Percentiles rank a stretch among this genome's conserved stretches.
Evolutionary conservation across 2,329 filamentous ascomycete species (phyloP).

Genomic region (Trichophyton rubrum): DNA sequence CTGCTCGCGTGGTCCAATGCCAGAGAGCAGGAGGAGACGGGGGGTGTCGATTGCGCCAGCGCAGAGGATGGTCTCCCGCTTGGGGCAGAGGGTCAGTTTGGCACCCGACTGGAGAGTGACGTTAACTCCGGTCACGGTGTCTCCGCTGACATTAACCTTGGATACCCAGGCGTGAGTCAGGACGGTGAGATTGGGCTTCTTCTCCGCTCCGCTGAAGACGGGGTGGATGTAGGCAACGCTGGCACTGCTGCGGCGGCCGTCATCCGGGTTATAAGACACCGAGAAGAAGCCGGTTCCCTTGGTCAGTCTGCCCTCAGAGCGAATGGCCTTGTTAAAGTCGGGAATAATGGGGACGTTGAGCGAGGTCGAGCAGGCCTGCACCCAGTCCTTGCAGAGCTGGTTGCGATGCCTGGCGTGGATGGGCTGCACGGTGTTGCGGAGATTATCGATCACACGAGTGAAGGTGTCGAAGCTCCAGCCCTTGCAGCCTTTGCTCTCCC

Average conservation of each 20-base stretch:
- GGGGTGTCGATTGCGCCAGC: constrained; percentile 44
- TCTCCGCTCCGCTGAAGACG: constrained; percentile 70
- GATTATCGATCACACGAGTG: constrained; percentile 66
- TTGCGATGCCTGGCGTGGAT: constrained; percentile 77
- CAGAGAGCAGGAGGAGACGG: constrained; percentile 42
- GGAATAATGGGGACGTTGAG: constrained; percentile 68
- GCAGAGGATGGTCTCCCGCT: constrained; percentile 38
- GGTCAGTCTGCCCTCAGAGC: constrained; percentile 56
- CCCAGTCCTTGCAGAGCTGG: constrained; percentile 84
- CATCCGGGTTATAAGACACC: constrained; percentile 81
- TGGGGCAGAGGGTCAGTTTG: constrained; percentile 37
- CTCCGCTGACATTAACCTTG: constrained; percentile 59
- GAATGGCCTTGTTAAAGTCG: constrained; percentile 81
- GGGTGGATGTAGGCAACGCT: constrained; percentile 90
- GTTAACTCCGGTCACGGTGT: constrained; percentile 61
- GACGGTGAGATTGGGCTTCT: constrained; percentile 69
- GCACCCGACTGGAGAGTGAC: constrained; percentile 51
- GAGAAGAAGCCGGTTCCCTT: constrained; percentile 81
- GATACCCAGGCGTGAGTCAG: constrained; percentile 81
- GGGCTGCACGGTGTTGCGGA: constrained; percentile 81
- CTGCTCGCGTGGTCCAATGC: constrained; percentile 31
- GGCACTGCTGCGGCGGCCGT: constrained; percentile 70
- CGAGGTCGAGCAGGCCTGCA: constrained; percentile 64
- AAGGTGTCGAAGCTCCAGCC: constrained; percentile 82
- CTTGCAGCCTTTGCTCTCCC: constrained; percentile 68